Percentiles rank a stretch among this genome's conserved stretches.
Evolutionary conservation across 208 protist species (phyloP).

Genomic region (Acanthamoeba sp.): DNA sequence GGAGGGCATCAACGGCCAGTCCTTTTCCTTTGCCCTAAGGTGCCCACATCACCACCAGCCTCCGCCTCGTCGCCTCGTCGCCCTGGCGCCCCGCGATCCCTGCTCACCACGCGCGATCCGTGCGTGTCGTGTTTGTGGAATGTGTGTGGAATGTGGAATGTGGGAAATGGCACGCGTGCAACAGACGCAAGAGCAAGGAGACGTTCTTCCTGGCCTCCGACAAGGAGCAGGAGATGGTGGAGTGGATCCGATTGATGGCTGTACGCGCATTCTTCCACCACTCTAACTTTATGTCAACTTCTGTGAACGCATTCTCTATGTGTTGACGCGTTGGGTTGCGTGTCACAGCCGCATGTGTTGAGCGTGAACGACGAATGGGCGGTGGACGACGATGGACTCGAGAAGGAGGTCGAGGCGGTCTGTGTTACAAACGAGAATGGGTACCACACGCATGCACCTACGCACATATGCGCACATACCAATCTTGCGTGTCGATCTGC

Average conservation of each 20-base stretch:
- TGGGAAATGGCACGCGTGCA: no score
- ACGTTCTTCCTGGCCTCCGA: constrained; percentile 43
- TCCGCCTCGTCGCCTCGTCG: no score
- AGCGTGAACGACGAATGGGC: constrained; percentile 43
- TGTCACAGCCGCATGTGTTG: constrained; percentile 40
- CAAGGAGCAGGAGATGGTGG: constrained; percentile 56
- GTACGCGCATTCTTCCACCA: neutral
- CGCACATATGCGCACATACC: no score
- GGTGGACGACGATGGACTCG: constrained; percentile 37
- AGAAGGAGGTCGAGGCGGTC: constrained; percentile 55
- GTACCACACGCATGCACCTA: neutral
- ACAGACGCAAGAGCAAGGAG: constrained; percentile 58
- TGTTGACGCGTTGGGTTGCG: no score
- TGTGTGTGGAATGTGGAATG: no score
- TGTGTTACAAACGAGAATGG: constrained; percentile 58
- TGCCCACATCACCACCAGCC: neutral
- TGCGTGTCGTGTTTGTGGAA: neutral
- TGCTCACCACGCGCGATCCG: no score
- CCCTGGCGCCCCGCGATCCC: no score
- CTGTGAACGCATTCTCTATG: no score
- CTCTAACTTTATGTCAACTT: no score
- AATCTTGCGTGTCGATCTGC: neutral
- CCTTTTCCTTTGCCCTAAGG: constrained; percentile 37
- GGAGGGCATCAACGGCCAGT: constrained; percentile 27
- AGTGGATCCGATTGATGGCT: constrained; percentile 65